phyloP scores from a whole-genome alignment of 225 moss, liverwort and hornwort species.

The Pleurozium schreberi region DNA sequence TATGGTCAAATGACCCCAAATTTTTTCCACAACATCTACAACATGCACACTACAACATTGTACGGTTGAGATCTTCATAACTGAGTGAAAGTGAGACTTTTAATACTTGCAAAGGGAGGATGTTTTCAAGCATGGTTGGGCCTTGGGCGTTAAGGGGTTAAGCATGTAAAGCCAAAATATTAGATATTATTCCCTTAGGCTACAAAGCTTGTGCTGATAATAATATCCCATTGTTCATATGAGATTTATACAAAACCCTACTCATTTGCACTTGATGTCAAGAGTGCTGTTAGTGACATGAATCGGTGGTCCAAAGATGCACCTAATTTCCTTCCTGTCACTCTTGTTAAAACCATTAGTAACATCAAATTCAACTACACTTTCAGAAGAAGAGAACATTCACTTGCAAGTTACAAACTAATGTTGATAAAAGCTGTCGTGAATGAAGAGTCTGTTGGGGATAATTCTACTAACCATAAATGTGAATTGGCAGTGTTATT shows the following conservation, averaged over 20 bases:
- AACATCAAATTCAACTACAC: background rate
- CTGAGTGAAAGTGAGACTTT: too few relatives aligned
- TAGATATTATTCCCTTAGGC: background rate
- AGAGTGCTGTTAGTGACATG: too few relatives aligned
- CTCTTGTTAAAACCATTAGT: background rate
- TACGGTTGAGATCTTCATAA: too few relatives aligned
- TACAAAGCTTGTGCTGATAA: background rate
- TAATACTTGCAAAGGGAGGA: too few relatives aligned
- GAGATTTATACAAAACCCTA: background rate
- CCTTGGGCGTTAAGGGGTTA: too few relatives aligned
- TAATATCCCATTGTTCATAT: background rate
- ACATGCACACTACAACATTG: too few relatives aligned
- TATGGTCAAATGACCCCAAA: too few relatives aligned
- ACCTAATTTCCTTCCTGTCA: background rate
- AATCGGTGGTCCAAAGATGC: background rate
- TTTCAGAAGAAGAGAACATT: too few relatives aligned
- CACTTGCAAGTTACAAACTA: background rate
- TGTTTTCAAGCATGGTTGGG: too few relatives aligned
- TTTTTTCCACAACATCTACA: too few relatives aligned
- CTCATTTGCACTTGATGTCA: background rate
- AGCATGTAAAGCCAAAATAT: too few relatives aligned
- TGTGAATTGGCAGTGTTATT: background rate
- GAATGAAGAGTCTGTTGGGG: background rate
- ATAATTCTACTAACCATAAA: background rate
- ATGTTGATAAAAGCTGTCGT: background rate